Conservation (phyloP, 331 rosid species). For the Quercus lobata region DNA sequence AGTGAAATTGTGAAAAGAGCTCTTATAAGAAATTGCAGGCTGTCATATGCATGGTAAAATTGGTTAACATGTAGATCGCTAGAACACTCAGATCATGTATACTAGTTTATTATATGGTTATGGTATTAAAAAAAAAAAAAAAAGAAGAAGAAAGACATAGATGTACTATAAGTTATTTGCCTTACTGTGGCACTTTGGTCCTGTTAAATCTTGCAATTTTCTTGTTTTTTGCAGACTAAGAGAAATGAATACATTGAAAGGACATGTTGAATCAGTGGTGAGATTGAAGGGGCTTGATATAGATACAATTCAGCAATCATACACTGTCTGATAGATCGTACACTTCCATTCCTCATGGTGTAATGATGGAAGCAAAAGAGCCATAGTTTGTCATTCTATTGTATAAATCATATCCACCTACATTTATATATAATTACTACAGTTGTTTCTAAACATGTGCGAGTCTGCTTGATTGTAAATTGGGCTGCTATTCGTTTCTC, state of each 20-base stretch:
- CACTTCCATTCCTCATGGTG: background rate
- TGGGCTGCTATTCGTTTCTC: background rate
- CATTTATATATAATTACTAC: background rate
- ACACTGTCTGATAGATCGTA: slow-evolving; percentile 42
- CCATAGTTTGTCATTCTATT: background rate
- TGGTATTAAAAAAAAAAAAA: too few species aligned
- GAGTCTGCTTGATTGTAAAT: background rate
- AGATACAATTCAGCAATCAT: slow-evolving; percentile 57
- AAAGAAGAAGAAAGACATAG: too few species aligned
- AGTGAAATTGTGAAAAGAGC: too few species aligned
- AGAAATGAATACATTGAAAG: slow-evolving; percentile 60
- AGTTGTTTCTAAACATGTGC: background rate
- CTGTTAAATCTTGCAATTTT: too few species aligned
- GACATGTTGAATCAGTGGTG: slow-evolving; percentile 71
- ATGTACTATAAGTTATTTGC: too few species aligned
- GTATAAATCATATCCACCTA: background rate
- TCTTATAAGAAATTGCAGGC: too few species aligned
- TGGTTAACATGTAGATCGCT: too few species aligned
- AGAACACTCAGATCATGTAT: too few species aligned
- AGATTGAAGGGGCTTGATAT: slow-evolving; percentile 65
- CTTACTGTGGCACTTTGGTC: too few species aligned
- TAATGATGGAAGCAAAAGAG: background rate
- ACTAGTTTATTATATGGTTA: too few species aligned
- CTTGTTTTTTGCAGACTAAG: slow-evolving; percentile 44
- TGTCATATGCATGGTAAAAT: too few species aligned